Conservation (phyloP, 2,329 filamentous ascomycete species). For the Cercospora sp. region DNA sequence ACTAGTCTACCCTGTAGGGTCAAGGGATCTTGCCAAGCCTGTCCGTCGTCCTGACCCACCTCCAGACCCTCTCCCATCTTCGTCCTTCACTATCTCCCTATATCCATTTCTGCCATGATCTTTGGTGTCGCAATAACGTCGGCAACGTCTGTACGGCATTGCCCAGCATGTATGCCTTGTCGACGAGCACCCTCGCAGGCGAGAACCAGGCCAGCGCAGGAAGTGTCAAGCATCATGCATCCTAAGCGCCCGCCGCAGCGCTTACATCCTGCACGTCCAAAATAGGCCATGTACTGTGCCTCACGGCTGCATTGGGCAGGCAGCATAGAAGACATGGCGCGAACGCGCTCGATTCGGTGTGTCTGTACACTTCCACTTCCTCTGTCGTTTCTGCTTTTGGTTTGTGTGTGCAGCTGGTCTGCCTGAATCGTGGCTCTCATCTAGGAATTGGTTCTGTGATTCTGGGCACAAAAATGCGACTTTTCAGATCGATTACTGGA, state of each 20-base stretch:
- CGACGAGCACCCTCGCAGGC: background rate
- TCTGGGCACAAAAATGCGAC: too few relatives aligned
- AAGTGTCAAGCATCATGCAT: background rate
- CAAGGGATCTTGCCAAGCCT: background rate
- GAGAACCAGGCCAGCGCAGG: too few relatives aligned
- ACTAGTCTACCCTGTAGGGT: background rate
- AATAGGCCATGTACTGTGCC: conserved; percentile 18
- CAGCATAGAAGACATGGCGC: conserved; percentile 9
- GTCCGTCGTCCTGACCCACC: background rate
- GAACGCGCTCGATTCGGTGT: background rate
- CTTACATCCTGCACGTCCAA: conserved; percentile 1
- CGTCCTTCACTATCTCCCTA: background rate
- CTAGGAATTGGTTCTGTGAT: too few relatives aligned
- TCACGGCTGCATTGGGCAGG: conserved; percentile 17
- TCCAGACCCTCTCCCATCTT: background rate
- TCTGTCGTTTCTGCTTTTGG: background rate
- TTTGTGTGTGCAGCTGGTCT: conserved; percentile 11
- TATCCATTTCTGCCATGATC: background rate
- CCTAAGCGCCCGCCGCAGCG: conserved; percentile 14
- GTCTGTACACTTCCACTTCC: background rate
- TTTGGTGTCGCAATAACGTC: background rate
- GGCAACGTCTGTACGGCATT: background rate
- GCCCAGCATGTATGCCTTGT: background rate
- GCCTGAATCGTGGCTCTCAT: background rate
- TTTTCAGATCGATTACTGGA: too few relatives aligned